Evolutionary conservation across 495 filamentous ascomycete species (phyloP).

Genomic region (Xanthoparmelia taractica): DNA sequence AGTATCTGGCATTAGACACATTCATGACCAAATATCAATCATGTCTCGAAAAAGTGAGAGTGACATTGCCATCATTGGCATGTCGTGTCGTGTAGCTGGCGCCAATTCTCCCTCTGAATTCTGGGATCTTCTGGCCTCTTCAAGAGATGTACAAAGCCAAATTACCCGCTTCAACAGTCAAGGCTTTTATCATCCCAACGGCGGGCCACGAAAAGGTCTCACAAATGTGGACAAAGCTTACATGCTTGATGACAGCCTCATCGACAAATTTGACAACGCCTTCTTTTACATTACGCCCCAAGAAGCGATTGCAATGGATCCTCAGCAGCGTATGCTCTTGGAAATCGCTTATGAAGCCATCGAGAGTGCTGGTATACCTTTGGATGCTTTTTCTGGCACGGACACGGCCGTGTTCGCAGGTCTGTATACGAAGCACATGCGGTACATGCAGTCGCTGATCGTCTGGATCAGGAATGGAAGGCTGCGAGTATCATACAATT

Average conservation of each 20-base stretch:
- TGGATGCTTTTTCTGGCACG: constrained; percentile 26
- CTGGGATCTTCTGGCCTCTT: constrained; percentile 27
- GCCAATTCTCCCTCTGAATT: constrained; percentile 42
- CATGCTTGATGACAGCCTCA: constrained; percentile 35
- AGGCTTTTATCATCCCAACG: constrained; percentile 10
- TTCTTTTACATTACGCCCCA: constrained; percentile 54
- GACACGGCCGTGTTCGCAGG: constrained; percentile 32
- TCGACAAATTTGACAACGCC: constrained; percentile 37
- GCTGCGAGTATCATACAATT: constrained; percentile 33
- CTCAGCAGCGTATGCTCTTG: constrained; percentile 45
- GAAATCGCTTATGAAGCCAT: constrained; percentile 55
- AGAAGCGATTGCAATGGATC: constrained; percentile 46
- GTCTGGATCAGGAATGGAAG: constrained; percentile 5
- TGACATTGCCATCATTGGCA: constrained; percentile 47
- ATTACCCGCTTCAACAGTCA: constrained; percentile 8
- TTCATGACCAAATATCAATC: not conserved
- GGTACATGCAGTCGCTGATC: constrained; percentile 28
- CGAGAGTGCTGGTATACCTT: constrained; percentile 45
- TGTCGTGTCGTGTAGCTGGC: constrained; percentile 43
- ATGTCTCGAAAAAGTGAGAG: not conserved
- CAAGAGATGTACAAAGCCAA: constrained; percentile 19
- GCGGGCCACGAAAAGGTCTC: constrained; percentile 12
- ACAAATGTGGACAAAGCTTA: constrained; percentile 25
- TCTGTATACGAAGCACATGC: not conserved
- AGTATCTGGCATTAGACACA: not conserved